Conservation (phyloP, 495 filamentous ascomycete genomes). For the Astrocystis sublimbata region DNA sequence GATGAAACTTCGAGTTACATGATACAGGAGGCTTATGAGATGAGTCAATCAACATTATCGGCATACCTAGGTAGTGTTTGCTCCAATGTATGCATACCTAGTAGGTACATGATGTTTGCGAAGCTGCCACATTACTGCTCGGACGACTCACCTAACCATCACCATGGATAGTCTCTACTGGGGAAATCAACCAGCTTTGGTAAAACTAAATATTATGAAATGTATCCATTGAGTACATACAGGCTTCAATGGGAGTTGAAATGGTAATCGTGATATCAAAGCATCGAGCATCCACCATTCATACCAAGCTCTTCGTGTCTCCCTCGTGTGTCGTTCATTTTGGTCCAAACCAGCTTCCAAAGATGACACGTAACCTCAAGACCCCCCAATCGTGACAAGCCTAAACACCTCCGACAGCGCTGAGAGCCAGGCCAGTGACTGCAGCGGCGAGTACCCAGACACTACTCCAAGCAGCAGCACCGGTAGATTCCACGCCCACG, state of each 20-base stretch:
- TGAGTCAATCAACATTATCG: not conserved
- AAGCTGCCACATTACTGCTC: not conserved
- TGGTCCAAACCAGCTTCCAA: not conserved
- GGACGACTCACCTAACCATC: not conserved
- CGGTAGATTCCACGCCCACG: constrained; percentile 64
- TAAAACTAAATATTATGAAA: constrained; percentile 13
- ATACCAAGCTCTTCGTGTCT: not conserved
- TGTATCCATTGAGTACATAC: not conserved
- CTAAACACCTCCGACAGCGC: constrained; percentile 53
- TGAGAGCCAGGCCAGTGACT: constrained; percentile 58
- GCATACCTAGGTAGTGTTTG: not conserved
- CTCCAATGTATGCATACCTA: not conserved
- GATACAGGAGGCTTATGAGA: too few species aligned
- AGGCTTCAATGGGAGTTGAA: not conserved
- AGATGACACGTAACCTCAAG: too few species aligned
- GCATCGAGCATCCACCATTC: not conserved
- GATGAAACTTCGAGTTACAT: too few species aligned
- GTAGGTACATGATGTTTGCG: too few species aligned
- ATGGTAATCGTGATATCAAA: not conserved
- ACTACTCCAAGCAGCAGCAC: constrained; percentile 67
- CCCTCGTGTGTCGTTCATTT: not conserved
- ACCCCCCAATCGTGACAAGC: not conserved
- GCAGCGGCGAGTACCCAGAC: constrained; percentile 67
- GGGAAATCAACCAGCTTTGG: not conserved
- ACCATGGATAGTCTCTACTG: not conserved